Percentiles rank a stretch among this genome's conserved stretches.
These are phyloP conservation scores for Pinus albicaulis DNA, from an alignment of 75 land plant species.

Conservation along the genomic window DNA sequence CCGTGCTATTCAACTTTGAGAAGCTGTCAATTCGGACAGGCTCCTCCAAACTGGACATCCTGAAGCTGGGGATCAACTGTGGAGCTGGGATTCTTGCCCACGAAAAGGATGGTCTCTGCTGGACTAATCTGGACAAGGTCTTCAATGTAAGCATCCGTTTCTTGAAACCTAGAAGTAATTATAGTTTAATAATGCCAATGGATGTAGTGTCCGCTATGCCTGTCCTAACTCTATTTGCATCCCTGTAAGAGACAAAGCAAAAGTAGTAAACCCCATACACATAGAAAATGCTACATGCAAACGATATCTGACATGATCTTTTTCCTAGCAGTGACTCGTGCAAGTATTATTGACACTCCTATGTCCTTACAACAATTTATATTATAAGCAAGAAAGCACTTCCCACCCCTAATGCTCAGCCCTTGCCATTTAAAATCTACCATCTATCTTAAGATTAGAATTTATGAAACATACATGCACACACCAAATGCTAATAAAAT, in stretches of 20 bases:
- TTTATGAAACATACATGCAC: no score
- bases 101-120: background rate
- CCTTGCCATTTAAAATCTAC: background rate
- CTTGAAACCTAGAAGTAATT: background rate
- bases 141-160: slow-evolving; percentile 2
- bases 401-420: background rate
- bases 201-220: background rate
- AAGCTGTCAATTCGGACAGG: slow-evolving; percentile 7
- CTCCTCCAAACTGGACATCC: slow-evolving; percentile 12
- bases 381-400: background rate
- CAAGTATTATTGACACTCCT: no score
- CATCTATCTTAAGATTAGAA: no score
- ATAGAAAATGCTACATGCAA: background rate
- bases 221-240: background rate
- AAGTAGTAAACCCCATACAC: background rate
- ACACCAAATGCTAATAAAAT: background rate
- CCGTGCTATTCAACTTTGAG: background rate
- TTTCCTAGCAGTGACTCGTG: background rate
- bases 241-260: background rate
- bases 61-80: background rate
- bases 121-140: slow-evolving; percentile 6
- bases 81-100: background rate
- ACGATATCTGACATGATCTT: background rate
- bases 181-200: background rate
- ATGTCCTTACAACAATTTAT: background rate